Evolutionary conservation across 2,329 filamentous ascomycete genomes (phyloP).

Genomic region (Cladobotryum protrusum): DNA sequence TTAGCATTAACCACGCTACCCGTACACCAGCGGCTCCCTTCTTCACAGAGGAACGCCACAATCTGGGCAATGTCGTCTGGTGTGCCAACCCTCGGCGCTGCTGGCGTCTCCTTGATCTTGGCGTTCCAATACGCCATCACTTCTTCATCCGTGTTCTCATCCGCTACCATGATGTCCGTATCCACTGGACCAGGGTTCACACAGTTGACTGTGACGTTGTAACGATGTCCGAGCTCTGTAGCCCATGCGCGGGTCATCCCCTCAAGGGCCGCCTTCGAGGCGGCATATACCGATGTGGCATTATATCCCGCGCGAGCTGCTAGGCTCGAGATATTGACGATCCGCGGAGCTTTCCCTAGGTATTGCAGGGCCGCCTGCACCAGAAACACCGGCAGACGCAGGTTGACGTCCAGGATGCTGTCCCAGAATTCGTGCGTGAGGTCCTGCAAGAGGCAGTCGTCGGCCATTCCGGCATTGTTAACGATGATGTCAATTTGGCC

Average conservation of each 20-base stretch:
- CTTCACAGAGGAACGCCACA: conserved; percentile 25
- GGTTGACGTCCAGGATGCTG: background rate
- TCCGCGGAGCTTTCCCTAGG: conserved; percentile 24
- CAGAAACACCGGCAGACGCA: conserved; percentile 24
- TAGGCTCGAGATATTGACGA: conserved; percentile 29
- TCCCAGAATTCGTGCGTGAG: background rate
- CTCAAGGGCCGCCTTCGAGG: conserved; percentile 30
- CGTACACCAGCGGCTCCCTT: conserved; percentile 25
- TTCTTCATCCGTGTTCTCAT: conserved; percentile 22
- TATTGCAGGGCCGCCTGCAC: conserved; percentile 25
- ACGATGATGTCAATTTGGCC: too few species aligned
- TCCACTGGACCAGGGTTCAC: conserved; percentile 21
- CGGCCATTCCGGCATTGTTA: too few species aligned
- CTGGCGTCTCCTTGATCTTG: conserved; percentile 25
- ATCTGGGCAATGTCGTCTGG: conserved; percentile 26
- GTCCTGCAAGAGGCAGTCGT: too few species aligned
- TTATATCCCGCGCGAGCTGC: conserved; percentile 25
- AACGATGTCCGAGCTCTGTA: conserved; percentile 24
- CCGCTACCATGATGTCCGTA: conserved; percentile 12
- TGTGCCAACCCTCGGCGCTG: conserved; percentile 23
- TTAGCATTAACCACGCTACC: conserved; percentile 24
- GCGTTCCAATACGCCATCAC: conserved; percentile 24
- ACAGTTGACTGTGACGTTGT: conserved; percentile 25
- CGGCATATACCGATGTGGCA: conserved; percentile 23
- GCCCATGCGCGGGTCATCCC: conserved; percentile 24